A percentile compares a stretch with the other conserved stretches of the same genome.
These are phyloP conservation scores for Aspergillus intermedius DNA, from an alignment of 2,329 filamentous ascomycete species.

Conservation along the genomic window DNA sequence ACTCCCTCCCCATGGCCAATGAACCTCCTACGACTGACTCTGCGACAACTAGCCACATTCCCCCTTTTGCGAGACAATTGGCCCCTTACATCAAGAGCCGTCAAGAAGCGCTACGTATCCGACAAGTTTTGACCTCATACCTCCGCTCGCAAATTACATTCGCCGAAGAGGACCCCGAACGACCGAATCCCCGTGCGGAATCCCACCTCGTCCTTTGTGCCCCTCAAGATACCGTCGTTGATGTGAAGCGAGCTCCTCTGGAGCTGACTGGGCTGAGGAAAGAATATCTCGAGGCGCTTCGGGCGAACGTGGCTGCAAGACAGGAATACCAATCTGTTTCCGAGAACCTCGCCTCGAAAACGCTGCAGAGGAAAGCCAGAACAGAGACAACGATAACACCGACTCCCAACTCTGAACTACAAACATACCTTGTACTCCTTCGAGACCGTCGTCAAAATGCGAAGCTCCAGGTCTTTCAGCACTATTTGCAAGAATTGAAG, in stretches of 20 bases:
- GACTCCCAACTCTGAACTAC: conserved; percentile 22
- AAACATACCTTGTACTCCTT: conserved; percentile 40
- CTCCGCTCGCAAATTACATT: conserved; percentile 32
- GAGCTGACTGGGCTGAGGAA: conserved; percentile 39
- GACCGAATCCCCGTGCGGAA: conserved; percentile 13
- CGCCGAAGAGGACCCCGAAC: conserved; percentile 18
- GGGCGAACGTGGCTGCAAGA: conserved; percentile 36
- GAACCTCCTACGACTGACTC: conserved; percentile 6
- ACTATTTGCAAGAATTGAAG: conserved; percentile 38
- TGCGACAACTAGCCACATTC: conserved; percentile 21
- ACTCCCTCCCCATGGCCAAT: conserved; percentile 16
- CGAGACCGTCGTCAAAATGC: conserved; percentile 40
- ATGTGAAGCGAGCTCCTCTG: conserved; percentile 29
- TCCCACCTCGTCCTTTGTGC: conserved; percentile 32
- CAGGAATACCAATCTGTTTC: conserved; percentile 30
- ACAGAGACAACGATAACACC: conserved; percentile 7
- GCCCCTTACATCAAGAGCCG: conserved; percentile 34
- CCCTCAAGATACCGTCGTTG: conserved; percentile 24
- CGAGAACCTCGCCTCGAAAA: conserved; percentile 25
- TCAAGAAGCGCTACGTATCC: conserved; percentile 34
- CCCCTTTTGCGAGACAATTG: conserved; percentile 28
- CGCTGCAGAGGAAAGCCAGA: conserved; percentile 17
- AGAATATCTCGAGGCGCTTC: conserved; percentile 42
- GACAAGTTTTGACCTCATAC: conserved; percentile 33
- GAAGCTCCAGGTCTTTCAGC: conserved; percentile 43